Base-by-base conservation (phyloP, 2,329 filamentous ascomycete species). In the Fusarium buharicum region DNA sequence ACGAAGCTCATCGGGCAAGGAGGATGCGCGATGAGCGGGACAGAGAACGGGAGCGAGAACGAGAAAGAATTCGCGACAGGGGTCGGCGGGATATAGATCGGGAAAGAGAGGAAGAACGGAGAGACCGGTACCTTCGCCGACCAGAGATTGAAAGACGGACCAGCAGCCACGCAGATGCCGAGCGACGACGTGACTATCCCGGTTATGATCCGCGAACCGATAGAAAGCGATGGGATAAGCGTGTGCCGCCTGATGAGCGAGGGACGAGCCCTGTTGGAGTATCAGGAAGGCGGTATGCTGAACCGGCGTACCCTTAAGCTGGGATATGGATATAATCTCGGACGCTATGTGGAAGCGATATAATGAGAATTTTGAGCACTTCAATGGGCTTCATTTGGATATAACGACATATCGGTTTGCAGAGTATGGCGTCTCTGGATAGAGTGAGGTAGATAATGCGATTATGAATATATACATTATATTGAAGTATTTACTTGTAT, bases 91-190 rank as follows among this genome's bases (percentile, higher is more conserved):
- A 78, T 14, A 71, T 77, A 8, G 76, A 78, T 34, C 71, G 77
- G 11, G 78, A 80, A 22, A 71, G 76, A 9, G 77, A 75, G 6
- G 69, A 74, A 16, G 73, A 75, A 13, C 66, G 73, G 46, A 73
- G 76, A 39, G 75, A 76, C 8, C 71, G 71, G 22, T 76, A 79
- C 59, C 66, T 76, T 12, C 70, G 75, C 27, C 75, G 79, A n/a
- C 75, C 79, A 2, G 79, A 79, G 2, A 66, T 73, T 13, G 72
- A 77, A 24, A 74, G 80, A 41, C 73, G 82, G 39, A 80, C 81
- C 4, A 82, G 81, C 70, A 83, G 81, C 64, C 81, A 83, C 56
- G 79, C 80, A 20, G 81, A 84, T 56, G 73, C 78, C 30, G 81
- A 82, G 56, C 74, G 81, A 18, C 72, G 76, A 39, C 73, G 77